phyloP scores from a whole-genome alignment of 2,329 filamentous ascomycete genomes.

The Fusarium subtropicale region DNA sequence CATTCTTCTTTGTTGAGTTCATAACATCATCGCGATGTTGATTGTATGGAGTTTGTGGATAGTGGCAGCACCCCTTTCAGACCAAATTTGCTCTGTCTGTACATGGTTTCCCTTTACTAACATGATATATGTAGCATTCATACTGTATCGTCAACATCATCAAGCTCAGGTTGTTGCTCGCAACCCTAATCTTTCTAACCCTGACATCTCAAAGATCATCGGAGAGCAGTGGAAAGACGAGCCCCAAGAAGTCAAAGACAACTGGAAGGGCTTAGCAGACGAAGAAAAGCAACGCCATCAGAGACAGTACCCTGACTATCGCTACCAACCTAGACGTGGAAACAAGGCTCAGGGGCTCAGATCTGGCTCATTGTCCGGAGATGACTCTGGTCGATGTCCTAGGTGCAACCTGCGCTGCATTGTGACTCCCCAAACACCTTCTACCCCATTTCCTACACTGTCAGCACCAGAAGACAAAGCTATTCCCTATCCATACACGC shows the following conservation, averaged over 20 bases:
- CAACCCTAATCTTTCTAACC: conserved; percentile 91
- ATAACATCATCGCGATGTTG: neutral
- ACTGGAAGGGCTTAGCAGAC: conserved; percentile 91
- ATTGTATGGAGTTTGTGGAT: conserved; percentile 15
- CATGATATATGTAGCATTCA: conserved; percentile 77
- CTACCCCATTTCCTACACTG: conserved; percentile 57
- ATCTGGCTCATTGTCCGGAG: conserved; percentile 53
- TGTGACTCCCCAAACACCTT: conserved; percentile 70
- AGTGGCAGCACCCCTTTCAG: conserved; percentile 5
- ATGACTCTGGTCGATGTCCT: conserved; percentile 69
- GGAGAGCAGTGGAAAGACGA: conserved; percentile 91
- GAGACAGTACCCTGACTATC: conserved; percentile 90
- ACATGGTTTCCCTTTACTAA: conserved; percentile 40
- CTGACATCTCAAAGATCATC: conserved; percentile 97
- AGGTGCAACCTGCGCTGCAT: conserved; percentile 79
- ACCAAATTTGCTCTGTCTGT: neutral
- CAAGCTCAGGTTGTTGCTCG: conserved; percentile 84
- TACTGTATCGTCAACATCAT: conserved; percentile 94
- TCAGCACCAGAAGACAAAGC: conserved; percentile 47
- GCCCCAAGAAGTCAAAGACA: conserved; percentile 77
- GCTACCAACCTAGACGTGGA: conserved; percentile 86
- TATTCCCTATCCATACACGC: conserved; percentile 38
- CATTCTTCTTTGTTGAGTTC: conserved; percentile 33
- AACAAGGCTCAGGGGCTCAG: conserved; percentile 50
- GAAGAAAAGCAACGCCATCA: conserved; percentile 93